Percentiles rank a stretch among this genome's conserved stretches.
Conservation (phyloP, 164 flowering plant species). For the Warburgia ugandensis region DNA sequence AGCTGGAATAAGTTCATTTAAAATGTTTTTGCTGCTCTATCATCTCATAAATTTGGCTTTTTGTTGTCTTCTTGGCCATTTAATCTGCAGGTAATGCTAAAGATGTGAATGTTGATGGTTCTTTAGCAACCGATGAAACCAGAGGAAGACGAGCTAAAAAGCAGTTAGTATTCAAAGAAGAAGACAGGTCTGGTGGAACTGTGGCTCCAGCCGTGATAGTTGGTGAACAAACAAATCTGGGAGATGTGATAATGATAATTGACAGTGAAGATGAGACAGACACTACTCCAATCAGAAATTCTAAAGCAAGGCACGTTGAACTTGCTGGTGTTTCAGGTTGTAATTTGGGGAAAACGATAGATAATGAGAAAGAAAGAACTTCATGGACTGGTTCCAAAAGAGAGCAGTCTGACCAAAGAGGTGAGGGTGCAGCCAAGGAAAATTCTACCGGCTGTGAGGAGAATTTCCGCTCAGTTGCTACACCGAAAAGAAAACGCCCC, state of each 20-base stretch:
- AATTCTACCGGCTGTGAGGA: slow-evolving; percentile 11
- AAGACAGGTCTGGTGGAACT: too few relatives aligned
- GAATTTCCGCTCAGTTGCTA: neutral
- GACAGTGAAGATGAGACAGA: too few relatives aligned
- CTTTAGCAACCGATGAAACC: neutral
- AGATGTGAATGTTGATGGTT: neutral
- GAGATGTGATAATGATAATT: too few relatives aligned
- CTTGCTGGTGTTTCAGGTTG: neutral
- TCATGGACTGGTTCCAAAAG: neutral
- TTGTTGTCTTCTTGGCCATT: too few relatives aligned
- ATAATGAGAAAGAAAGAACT: neutral
- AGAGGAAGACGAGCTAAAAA: slow-evolving; percentile 20
- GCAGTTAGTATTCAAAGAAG: slow-evolving; percentile 14
- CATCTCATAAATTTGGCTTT: too few relatives aligned
- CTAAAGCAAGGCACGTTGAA: too few relatives aligned
- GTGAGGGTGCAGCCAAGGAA: slow-evolving; percentile 21
- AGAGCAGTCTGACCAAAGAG: slow-evolving; percentile 4
- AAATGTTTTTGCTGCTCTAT: too few relatives aligned
- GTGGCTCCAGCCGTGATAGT: neutral
- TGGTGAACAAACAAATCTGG: neutral
- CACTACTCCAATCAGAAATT: too few relatives aligned
- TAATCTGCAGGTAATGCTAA: too few relatives aligned
- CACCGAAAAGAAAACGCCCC: slow-evolving; percentile 1
- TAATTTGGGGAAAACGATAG: neutral
- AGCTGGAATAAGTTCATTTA: too few relatives aligned